phyloP scores from a whole-genome alignment of 257 asterid genomes.

The Fraxinus quadrangulata region DNA sequence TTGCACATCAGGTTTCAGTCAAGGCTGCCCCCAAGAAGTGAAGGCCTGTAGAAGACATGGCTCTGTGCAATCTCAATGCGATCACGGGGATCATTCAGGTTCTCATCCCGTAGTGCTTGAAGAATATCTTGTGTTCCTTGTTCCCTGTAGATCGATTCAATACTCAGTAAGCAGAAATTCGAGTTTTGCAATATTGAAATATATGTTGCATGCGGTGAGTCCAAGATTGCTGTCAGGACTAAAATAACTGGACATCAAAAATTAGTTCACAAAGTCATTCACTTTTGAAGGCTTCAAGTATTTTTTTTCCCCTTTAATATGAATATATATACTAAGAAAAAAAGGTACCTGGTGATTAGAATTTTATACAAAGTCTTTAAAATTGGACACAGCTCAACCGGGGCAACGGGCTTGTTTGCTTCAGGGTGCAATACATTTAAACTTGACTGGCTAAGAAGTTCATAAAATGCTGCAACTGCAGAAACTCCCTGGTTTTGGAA shows the following conservation, averaged over 20 bases:
- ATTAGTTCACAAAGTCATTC: no score
- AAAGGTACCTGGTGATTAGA: conserved; percentile 59
- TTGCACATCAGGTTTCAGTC: neutral
- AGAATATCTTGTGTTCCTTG: conserved; percentile 64
- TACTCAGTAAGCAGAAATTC: neutral
- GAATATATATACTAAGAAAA: neutral
- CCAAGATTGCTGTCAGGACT: neutral
- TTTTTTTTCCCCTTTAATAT: neutral
- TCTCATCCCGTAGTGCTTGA: conserved; percentile 79
- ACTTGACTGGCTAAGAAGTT: conserved; percentile 74
- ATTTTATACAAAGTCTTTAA: conserved; percentile 68
- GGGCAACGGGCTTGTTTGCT: conserved; percentile 76
- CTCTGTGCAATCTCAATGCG: conserved; percentile 86
- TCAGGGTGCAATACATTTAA: conserved; percentile 70
- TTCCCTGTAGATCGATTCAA: conserved; percentile 47
- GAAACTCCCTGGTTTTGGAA: conserved; percentile 70
- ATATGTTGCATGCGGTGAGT: neutral
- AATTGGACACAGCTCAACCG: conserved; percentile 84
- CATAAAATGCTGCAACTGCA: conserved; percentile 84
- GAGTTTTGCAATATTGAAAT: neutral
- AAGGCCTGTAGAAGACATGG: conserved; percentile 86
- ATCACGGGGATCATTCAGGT: conserved; percentile 86
- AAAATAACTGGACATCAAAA: neutral
- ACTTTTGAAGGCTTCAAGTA: neutral
- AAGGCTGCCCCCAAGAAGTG: conserved; percentile 68